phyloP scores from a whole-genome alignment of 805 yeast species.

The Candida nanaspora region DNA sequence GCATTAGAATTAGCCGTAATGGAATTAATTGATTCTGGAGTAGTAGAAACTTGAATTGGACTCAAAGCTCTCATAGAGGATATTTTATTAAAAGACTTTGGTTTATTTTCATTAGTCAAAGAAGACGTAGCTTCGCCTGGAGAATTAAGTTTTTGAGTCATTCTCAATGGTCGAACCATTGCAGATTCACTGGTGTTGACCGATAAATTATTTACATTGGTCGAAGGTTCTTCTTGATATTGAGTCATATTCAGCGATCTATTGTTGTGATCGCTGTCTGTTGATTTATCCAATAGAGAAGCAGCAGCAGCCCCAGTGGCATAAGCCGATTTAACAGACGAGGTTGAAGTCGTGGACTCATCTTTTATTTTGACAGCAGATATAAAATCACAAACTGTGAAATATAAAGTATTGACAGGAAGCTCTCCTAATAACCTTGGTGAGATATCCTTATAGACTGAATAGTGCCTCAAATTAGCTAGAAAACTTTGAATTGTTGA shows the following conservation, averaged over 20 bases:
- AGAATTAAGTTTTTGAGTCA: constrained; percentile 45
- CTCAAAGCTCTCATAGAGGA: neutral
- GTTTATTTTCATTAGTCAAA: neutral
- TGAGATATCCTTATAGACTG: constrained; percentile 52
- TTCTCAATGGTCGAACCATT: constrained; percentile 57
- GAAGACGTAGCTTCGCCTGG: neutral
- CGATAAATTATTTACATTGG: neutral
- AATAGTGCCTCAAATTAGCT: constrained; percentile 69
- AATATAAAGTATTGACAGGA: constrained; percentile 67
- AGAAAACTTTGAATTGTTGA: constrained; percentile 69
- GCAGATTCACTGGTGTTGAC: neutral
- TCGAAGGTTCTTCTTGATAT: too few species aligned
- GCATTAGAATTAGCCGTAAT: neutral
- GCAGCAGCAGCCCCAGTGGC: too few species aligned
- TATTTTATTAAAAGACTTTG: neutral
- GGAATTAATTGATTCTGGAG: too few species aligned
- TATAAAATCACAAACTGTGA: constrained; percentile 55
- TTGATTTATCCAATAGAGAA: too few species aligned
- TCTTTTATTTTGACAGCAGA: constrained; percentile 41
- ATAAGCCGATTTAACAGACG: too few species aligned
- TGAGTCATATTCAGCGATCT: too few species aligned
- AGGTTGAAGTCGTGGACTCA: too few species aligned
- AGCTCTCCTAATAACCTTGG: constrained; percentile 70
- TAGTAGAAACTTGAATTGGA: neutral
- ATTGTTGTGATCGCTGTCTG: too few species aligned